Evolutionary conservation across 495 filamentous ascomycete species (phyloP), one percentile per base, ranked within the genome.

Genomic region (Tuber umbilicatum): DNA sequence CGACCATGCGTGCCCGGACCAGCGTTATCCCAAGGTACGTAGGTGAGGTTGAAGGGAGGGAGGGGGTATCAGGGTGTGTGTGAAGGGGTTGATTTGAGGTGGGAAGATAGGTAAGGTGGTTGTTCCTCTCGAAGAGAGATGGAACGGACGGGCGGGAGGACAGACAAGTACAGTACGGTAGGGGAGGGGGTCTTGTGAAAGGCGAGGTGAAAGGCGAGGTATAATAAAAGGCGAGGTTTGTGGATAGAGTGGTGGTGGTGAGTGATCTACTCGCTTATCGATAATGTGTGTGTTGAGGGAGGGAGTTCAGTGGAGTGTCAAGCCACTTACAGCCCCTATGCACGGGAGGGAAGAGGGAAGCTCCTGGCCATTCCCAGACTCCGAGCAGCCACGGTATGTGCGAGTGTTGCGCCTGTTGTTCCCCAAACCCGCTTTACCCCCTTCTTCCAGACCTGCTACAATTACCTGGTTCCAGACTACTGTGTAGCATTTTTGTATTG

Each of bases 191-290:
- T 64, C 31, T 64, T 64, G 27, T 64, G 27, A 64, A 35, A 64
- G 55, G 27, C 55, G 27, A 64, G 55, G n/a, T 16, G n/a, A 31
- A n/a, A 16, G 12, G n/a, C 2, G 27, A 60, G 50, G 50, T 31
- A n/a, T n/a, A n/a, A n/a, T 16, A 27, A 31, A n/a, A 16, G 12
- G n/a, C 2, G 27, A 60, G 50, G 50, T 31, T n/a, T n/a, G n/a
- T n/a, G 55, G 55, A 1, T 23, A 23, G 16, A 23, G 17, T 47
- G 19, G 55, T 64, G 2, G 55, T 64, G 3, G 55, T 64, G 55
- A 64, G 55, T 5, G 55, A 64, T 64, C 55, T 64, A 64, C 55
- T 64, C 55, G 55, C 55, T 64, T 64, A 64, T 64, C 55, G 55
- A 64, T 64, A 31, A 64, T 64, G 23, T 60, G 55, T 64, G 55